Conservation (phyloP, 305 asterid genomes). For the Fraxinus floribunda region DNA sequence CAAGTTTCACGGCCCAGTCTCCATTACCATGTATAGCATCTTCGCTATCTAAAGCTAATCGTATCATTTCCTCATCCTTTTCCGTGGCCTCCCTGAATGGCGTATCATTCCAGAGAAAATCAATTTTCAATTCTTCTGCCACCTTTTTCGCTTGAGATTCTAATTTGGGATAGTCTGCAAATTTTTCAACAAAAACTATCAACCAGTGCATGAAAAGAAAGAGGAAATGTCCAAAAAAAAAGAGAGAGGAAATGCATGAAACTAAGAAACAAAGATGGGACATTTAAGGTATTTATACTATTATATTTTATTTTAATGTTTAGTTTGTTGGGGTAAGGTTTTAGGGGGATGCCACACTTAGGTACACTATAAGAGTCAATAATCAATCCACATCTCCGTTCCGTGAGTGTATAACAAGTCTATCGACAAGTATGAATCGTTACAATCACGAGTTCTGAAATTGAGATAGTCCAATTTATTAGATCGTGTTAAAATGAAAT, state of each 20-base stretch:
- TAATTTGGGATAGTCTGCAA: slow-evolving; percentile 83
- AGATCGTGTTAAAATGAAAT: neutral
- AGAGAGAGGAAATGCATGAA: slow-evolving; percentile 4
- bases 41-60: slow-evolving; percentile 72
- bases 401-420: neutral
- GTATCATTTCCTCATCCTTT: slow-evolving; percentile 69
- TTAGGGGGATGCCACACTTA: neutral
- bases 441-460: neutral
- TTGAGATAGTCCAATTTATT: neutral
- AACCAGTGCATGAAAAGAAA: slow-evolving; percentile 3
- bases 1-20: slow-evolving; percentile 98
- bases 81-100: slow-evolving; percentile 61
- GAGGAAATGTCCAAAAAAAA: neutral
- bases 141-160: slow-evolving; percentile 75
- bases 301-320: neutral
- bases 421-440: neutral
- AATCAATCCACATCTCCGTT: neutral
- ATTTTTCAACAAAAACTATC: slow-evolving; percentile 12
- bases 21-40: slow-evolving; percentile 83
- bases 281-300: neutral
- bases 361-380: neutral
- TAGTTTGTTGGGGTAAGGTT: neutral
- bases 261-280: neutral
- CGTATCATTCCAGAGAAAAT: slow-evolving; percentile 53
- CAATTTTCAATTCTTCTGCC: slow-evolving; percentile 65